A percentile compares a stretch with the other conserved stretches of the same genome.
These are phyloP conservation scores for Suillus decipiens DNA, from an alignment of 768 basidiomycete genomes.

Conservation along the genomic window DNA sequence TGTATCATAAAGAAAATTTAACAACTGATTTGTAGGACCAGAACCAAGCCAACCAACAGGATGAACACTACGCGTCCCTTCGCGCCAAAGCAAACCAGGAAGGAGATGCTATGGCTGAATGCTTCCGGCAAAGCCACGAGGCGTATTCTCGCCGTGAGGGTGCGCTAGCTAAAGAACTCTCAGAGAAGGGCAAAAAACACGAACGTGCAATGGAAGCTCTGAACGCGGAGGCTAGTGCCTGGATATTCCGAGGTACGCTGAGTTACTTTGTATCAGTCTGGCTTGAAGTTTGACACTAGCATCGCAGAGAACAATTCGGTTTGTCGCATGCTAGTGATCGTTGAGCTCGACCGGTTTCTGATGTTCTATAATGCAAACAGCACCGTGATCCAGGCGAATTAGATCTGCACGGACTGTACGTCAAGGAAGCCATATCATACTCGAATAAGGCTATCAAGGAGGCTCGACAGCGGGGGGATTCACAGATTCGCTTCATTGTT, in stretches of 20 bases:
- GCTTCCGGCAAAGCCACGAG: slow-evolving; percentile 70
- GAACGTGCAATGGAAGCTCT: slow-evolving; percentile 74
- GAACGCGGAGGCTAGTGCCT: slow-evolving; percentile 81
- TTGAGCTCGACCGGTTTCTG: neutral
- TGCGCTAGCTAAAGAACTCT: slow-evolving; percentile 79
- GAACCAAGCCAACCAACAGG: slow-evolving; percentile 65
- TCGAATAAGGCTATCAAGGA: slow-evolving; percentile 71
- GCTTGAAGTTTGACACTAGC: slow-evolving; percentile 5
- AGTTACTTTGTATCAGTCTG: slow-evolving; percentile 6
- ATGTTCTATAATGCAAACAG: slow-evolving; percentile 30
- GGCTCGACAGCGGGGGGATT: slow-evolving; percentile 63
- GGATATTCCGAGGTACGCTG: slow-evolving; percentile 67
- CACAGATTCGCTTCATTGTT: slow-evolving; percentile 79
- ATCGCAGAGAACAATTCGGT: slow-evolving; percentile 75
- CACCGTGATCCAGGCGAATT: slow-evolving; percentile 74
- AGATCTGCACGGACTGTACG: slow-evolving; percentile 90
- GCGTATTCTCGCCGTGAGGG: slow-evolving; percentile 77
- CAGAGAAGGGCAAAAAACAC: slow-evolving; percentile 78
- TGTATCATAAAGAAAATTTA: neutral
- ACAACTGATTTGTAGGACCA: slow-evolving; percentile 40
- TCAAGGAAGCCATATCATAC: slow-evolving; percentile 83
- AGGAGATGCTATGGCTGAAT: slow-evolving; percentile 75
- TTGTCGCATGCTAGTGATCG: slow-evolving; percentile 7
- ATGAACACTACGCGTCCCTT: slow-evolving; percentile 68
- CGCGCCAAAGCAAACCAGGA: slow-evolving; percentile 77